Evolutionary conservation across 2,329 filamentous ascomycete genomes (phyloP).

Genomic region (Microdochium bolleyi): DNA sequence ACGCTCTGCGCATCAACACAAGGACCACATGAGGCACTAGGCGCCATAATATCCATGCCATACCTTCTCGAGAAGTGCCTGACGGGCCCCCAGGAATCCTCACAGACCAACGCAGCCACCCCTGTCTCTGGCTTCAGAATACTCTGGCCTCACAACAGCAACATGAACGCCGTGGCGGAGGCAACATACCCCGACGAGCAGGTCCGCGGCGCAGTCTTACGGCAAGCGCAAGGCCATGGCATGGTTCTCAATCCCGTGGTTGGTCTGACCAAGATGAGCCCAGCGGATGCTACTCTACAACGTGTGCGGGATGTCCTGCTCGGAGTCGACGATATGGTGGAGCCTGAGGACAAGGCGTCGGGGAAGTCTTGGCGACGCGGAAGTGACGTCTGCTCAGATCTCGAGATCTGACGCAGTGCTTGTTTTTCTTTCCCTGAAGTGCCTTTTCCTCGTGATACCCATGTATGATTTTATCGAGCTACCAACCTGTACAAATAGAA

Average conservation of each 20-base stretch:
- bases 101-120: neutral
- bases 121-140: neutral
- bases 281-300: neutral
- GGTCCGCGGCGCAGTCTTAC: neutral
- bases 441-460: no score
- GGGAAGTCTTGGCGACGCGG: neutral
- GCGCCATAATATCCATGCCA: neutral
- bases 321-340: neutral
- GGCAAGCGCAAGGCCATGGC: neutral
- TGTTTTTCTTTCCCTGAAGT: no score
- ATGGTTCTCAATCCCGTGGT: neutral
- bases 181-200: neutral
- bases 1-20: neutral
- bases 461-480: no score
- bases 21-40: neutral
- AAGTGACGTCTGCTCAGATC: neutral
- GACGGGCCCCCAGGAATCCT: neutral
- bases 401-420: neutral
- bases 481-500: no score
- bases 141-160: neutral
- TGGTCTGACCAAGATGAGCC: neutral
- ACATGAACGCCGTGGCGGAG: neutral
- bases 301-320: neutral
- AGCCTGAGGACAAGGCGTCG: neutral
- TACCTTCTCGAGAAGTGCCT: neutral